Percentiles rank a stretch among this genome's conserved stretches.
These are phyloP conservation scores for Rhodocollybia butyracea DNA, from an alignment of 768 basidiomycete genomes.

Conservation along the genomic window DNA sequence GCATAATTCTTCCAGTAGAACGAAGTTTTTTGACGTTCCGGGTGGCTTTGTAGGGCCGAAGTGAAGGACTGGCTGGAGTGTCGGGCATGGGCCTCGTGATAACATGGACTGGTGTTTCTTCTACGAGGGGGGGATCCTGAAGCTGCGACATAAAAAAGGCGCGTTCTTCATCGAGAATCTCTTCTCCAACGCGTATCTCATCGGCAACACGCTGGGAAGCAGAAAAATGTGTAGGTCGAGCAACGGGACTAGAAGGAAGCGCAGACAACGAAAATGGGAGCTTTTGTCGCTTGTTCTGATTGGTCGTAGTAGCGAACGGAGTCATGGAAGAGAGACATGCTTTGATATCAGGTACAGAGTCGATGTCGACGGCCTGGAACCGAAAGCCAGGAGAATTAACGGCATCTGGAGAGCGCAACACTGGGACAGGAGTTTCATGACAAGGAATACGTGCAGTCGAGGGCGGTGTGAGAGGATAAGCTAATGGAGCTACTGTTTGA, in stretches of 20 bases:
- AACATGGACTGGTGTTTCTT: not conserved
- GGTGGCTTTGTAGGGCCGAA: not conserved
- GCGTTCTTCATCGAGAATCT: not conserved
- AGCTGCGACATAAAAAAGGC: not conserved
- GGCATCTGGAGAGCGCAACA: not conserved
- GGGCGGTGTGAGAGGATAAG: constrained; percentile 19
- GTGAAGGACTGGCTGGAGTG: not conserved
- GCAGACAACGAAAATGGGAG: not conserved
- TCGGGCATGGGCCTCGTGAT: not conserved
- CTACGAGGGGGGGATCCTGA: not conserved
- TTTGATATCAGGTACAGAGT: constrained; percentile 1
- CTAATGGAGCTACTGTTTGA: not conserved
- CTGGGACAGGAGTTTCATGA: constrained; percentile 3
- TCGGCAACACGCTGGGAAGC: not conserved
- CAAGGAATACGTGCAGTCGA: constrained; percentile 13
- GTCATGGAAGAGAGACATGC: not conserved
- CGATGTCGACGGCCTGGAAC: not conserved
- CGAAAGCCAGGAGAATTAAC: not conserved
- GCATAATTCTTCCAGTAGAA: constrained; percentile 8
- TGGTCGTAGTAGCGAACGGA: not conserved
- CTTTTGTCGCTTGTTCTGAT: not conserved
- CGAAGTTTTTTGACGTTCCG: not conserved
- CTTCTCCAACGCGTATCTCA: not conserved
- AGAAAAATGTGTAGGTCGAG: not conserved
- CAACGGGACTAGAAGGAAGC: not conserved